phyloP scores from a whole-genome alignment of 129 eudicot species.

The Saussurea involucrata region DNA sequence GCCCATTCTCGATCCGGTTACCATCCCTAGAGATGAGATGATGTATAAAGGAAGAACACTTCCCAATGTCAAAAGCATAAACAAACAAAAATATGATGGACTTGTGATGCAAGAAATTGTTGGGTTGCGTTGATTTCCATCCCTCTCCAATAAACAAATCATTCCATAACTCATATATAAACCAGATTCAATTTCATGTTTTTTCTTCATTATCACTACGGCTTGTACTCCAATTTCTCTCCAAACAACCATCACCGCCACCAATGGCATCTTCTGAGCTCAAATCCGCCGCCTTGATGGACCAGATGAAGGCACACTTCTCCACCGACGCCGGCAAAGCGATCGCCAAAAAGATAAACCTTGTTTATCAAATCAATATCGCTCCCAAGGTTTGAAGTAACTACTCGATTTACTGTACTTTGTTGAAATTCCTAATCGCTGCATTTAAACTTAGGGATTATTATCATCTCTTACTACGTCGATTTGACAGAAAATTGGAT shows the following conservation, averaged over 20 bases:
- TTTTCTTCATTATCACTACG: neutral
- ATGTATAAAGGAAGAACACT: conserved; percentile 11
- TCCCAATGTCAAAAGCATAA: conserved; percentile 18
- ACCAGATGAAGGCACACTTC: conserved; percentile 83
- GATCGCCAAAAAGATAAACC: conserved; percentile 59
- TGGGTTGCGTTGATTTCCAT: conserved; percentile 7
- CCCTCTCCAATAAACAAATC: conserved; percentile 10
- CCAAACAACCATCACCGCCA: neutral
- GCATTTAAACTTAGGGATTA: neutral
- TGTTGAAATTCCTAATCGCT: neutral
- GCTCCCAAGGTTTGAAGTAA: conserved; percentile 67
- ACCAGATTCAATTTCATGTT: conserved; percentile 13
- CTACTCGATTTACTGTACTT: neutral
- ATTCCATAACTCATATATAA: conserved; percentile 7
- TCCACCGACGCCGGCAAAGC: conserved; percentile 83
- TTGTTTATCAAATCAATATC: conserved; percentile 79
- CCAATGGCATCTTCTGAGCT: conserved; percentile 49
- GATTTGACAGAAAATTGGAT: conserved; percentile 78
- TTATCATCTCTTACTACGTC: neutral
- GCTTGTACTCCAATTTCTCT: neutral
- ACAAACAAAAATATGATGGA: conserved; percentile 5
- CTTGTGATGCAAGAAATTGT: neutral
- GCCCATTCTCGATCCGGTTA: neutral
- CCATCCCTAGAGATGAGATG: neutral
- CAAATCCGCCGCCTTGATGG: conserved; percentile 85